A percentile compares a stretch with the other conserved stretches of the same genome.
Evolutionary conservation across 148 eudicot genomes (phyloP).

Genomic region (Polygonum maritimum): DNA sequence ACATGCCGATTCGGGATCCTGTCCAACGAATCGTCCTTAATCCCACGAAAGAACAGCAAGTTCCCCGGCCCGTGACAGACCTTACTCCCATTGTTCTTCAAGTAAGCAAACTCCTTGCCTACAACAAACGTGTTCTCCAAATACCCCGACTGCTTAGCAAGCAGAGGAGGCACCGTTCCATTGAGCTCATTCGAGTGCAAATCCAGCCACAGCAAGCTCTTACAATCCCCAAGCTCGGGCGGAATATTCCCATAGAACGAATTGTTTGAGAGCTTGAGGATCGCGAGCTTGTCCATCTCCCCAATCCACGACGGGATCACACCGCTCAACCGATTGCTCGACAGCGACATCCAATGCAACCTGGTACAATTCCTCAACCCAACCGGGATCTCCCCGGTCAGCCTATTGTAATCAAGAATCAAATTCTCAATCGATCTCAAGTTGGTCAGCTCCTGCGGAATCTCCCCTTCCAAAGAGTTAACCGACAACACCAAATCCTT

Average conservation of each 20-base stretch:
- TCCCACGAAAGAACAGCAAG: conserved; percentile 78
- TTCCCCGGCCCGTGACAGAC: conserved; percentile 84
- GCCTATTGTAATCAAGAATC: conserved; percentile 72
- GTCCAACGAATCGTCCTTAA: conserved; percentile 38
- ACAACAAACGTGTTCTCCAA: conserved; percentile 52
- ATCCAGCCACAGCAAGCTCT: conserved; percentile 82
- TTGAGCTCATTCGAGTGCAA: conserved; percentile 54
- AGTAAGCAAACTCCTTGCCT: conserved; percentile 57
- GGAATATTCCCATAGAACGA: conserved; percentile 67
- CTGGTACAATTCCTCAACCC: conserved; percentile 61
- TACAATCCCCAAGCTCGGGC: conserved; percentile 71
- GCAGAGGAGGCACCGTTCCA: conserved; percentile 57
- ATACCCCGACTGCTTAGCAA: conserved; percentile 65
- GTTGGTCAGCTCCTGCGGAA: conserved; percentile 61
- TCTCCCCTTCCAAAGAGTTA: conserved; percentile 59
- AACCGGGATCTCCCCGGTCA: conserved; percentile 56
- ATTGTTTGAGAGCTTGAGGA: conserved; percentile 78
- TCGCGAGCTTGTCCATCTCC: conserved; percentile 43
- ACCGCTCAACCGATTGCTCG: conserved; percentile 61
- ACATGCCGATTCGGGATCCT: conserved; percentile 50
- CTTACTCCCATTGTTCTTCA: conserved; percentile 68
- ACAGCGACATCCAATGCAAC: conserved; percentile 76
- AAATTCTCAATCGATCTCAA: conserved; percentile 56
- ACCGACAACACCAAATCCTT: conserved; percentile 81
- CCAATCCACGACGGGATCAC: conserved; percentile 73